Evolutionary conservation across 768 basidiomycete species (phyloP), one percentile per base, ranked within the genome.

Genomic region (Phallus indusiatus): DNA sequence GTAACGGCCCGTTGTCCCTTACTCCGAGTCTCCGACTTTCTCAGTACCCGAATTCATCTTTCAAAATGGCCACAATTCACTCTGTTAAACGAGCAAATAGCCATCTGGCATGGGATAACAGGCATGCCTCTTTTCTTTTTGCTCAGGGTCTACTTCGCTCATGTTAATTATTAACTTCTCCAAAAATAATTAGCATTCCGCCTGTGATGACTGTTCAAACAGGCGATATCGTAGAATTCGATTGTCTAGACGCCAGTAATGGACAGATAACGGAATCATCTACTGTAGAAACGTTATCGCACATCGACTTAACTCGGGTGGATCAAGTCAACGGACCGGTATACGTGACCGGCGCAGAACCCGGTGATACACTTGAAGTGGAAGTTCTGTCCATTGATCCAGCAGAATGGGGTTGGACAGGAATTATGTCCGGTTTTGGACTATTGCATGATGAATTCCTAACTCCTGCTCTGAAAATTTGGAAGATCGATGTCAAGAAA

Each of bases 321-420:
- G 79, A 80, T 64, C 81, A 81, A 71, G 81, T 84, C 53, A 81
- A 78, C 64, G 84, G 83, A 1, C 83, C 82, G 0, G 73, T 83
- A 24, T 81, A 73, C 67, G 71, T 85, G 59, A 70, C 77, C 36
- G 75, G 70, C 55, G 83, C 84, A 3, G 47, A 61, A 17, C 77
- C 80, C 1, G 82, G 83, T 21, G 82, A 85, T 64, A 81, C 79
- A 1, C 76, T 84, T 46, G 78, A 81, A 67, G 72, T 85, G 51
- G 82, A 85, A 59, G 74, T 84, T 53, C 69, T 84, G 42, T 70
- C 73, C n/a, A 69, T 84, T 14, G 70, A 73, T 52, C 74, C 79
- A 0, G 81, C 80, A 9, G 71, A 76, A 8, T 85, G 83, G 83
- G 83, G 82, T 53, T 85, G 83, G 82, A 81, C 82, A 0, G 81